A percentile compares a stretch with the other conserved stretches of the same genome.
These are phyloP conservation scores for Heliamphora exappendiculata DNA, from an alignment of 148 eudicot species.

Conservation along the genomic window DNA sequence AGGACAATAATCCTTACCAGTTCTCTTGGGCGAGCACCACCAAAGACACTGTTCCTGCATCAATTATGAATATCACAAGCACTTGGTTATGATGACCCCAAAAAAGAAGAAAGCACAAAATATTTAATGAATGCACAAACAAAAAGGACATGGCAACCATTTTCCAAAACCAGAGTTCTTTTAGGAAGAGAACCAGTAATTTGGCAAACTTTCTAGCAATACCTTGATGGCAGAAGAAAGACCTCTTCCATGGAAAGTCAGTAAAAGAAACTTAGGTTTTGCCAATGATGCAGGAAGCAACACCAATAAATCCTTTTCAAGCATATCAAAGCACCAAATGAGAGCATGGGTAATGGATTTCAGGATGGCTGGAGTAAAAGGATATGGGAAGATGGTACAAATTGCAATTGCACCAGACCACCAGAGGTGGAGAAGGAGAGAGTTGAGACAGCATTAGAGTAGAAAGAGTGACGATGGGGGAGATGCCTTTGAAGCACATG, in stretches of 20 bases:
- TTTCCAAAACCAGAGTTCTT: neutral
- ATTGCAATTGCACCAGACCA: too few species aligned
- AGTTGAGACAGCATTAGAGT: too few species aligned
- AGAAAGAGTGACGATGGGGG: too few species aligned
- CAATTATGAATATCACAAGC: slow-evolving; percentile 1
- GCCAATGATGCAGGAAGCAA: too few species aligned
- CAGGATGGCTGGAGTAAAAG: too few species aligned
- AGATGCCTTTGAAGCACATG: too few species aligned
- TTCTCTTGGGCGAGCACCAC: slow-evolving; percentile 86
- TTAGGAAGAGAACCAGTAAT: neutral
- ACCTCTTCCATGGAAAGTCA: neutral
- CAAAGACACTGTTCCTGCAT: slow-evolving; percentile 58
- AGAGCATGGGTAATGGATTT: too few species aligned
- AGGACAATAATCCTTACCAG: slow-evolving; percentile 35
- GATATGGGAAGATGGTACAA: too few species aligned
- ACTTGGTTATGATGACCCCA: neutral
- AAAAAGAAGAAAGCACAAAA: neutral
- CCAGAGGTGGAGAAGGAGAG: too few species aligned
- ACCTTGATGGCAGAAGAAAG: neutral
- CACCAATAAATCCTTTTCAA: too few species aligned
- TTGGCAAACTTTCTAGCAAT: neutral
- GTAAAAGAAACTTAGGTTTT: too few species aligned
- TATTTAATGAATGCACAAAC: neutral
- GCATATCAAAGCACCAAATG: too few species aligned
- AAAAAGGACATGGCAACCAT: neutral